Conservation (phyloP, 495 filamentous ascomycete species). For the Bacidia rubella region DNA sequence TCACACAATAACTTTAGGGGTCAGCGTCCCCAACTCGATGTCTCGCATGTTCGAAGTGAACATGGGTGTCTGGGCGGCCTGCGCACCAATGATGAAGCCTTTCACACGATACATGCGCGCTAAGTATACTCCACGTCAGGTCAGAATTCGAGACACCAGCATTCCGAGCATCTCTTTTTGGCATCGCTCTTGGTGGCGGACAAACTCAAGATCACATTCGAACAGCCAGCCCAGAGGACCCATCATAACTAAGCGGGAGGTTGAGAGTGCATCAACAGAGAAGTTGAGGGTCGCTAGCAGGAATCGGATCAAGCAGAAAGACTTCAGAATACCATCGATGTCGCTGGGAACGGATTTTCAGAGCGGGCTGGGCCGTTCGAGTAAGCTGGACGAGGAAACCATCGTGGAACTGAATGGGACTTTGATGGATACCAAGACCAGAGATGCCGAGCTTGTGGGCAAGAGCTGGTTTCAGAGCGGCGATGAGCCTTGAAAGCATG, state of each 20-base stretch:
- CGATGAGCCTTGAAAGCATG: too few relatives aligned
- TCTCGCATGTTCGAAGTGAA: constrained; percentile 13
- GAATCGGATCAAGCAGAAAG: not conserved
- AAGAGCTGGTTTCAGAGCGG: not conserved
- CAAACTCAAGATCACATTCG: not conserved
- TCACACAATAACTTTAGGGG: not conserved
- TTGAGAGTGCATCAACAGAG: not conserved
- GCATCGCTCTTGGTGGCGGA: not conserved
- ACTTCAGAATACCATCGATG: not conserved
- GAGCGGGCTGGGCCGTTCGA: not conserved
- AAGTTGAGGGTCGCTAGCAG: not conserved
- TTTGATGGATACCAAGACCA: not conserved
- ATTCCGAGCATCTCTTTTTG: not conserved
- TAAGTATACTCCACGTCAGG: not conserved
- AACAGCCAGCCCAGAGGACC: not conserved
- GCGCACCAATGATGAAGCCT: constrained; percentile 11
- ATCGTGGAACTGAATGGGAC: not conserved
- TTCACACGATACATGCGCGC: constrained; percentile 6
- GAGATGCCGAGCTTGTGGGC: not conserved
- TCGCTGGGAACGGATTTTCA: not conserved
- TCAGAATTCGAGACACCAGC: not conserved
- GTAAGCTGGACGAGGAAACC: not conserved
- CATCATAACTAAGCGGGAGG: not conserved
- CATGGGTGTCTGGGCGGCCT: constrained; percentile 12
- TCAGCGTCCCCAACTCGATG: constrained; percentile 5